Evolutionary conservation across 371 early-diverging fungal genomes (phyloP), one percentile per base, ranked within the genome.

Genomic region (Apophysomyces trapeziformis): DNA sequence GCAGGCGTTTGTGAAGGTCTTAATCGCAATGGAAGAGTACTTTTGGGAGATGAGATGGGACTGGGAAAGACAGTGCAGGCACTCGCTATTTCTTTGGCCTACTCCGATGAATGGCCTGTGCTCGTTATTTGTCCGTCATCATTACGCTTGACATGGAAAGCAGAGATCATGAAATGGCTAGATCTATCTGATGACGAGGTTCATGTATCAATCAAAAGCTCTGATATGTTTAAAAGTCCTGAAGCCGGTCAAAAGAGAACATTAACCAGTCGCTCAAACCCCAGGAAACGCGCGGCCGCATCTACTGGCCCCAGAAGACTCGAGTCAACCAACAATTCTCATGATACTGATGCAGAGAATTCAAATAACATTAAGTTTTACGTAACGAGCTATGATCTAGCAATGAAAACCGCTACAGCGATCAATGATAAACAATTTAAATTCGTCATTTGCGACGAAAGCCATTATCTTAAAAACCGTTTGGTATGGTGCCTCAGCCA

Each of bases 21-120:
- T 3, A 64, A 66, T 14, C 66, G 72, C 36, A 60, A 70, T 4
- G 90, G 89, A 1, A 67, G 89, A 36, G 64, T 91, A 14, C 67
- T 99, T 58, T 75, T 99, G 67, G 98, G 97, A 0, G 99, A 99
- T 75, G 98, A 99, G 77, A 98, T 97, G 96, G 96, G 97, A 12
- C 75, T 97, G 7, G 97, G 96, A n/a, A 94, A 95, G 76, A 93
- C 94, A 1, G 90, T 98, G 56, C 97, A 99, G 74, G 96, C 99
- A 68, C 39, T 93, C 7, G 85, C 87, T 3, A 70, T 90, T 2
- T 76, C 83, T 4, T 54, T 70, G 26, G 84, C 76, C n/a, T 90
- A 90, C 59, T 21, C 68, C 7, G 61, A 66, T 8, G 78, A 79
- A 38, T 85, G 87, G 77, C 90, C 90, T 8, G 82, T 87, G 1